phyloP scores from a whole-genome alignment of 2,329 filamentous ascomycete species.

The Ophiostoma fasciatum region DNA sequence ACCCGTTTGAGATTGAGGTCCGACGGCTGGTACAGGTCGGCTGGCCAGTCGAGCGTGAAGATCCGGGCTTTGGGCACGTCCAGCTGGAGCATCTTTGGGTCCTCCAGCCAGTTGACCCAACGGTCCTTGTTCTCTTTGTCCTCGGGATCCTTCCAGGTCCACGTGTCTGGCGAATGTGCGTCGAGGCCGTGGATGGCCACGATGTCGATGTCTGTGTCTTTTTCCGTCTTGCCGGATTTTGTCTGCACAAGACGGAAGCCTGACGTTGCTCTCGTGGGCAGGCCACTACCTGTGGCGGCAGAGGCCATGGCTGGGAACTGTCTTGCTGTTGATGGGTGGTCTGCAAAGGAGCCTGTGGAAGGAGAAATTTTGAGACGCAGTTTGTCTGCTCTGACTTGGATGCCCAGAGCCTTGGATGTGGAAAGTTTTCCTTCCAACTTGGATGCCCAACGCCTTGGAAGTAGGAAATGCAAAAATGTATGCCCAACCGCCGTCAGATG shows the following conservation, averaged over 20 bases:
- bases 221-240: constrained; percentile 5
- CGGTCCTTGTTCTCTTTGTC: background rate
- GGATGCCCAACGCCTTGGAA: no score
- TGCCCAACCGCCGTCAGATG: no score
- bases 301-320: no score
- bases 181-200: constrained; percentile 16
- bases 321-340: no score
- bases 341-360: no score
- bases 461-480: no score
- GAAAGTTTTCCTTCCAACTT: no score
- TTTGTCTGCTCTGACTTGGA: no score
- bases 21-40: constrained; percentile 14
- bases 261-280: background rate
- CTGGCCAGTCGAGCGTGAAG: constrained; percentile 18
- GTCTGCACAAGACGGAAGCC: no score
- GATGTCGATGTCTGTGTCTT: constrained; percentile 12
- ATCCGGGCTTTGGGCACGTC: constrained; percentile 12
- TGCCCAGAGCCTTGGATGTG: no score
- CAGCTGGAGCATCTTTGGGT: constrained; percentile 14
- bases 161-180: constrained; percentile 17
- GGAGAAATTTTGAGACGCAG: no score
- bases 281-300: no score
- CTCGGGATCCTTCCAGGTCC: constrained; percentile 12
- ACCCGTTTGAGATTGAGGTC: constrained; percentile 9
- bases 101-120: constrained; percentile 15